Conservation (phyloP, 768 basidiomycete genomes). For the Terana coerulea region DNA sequence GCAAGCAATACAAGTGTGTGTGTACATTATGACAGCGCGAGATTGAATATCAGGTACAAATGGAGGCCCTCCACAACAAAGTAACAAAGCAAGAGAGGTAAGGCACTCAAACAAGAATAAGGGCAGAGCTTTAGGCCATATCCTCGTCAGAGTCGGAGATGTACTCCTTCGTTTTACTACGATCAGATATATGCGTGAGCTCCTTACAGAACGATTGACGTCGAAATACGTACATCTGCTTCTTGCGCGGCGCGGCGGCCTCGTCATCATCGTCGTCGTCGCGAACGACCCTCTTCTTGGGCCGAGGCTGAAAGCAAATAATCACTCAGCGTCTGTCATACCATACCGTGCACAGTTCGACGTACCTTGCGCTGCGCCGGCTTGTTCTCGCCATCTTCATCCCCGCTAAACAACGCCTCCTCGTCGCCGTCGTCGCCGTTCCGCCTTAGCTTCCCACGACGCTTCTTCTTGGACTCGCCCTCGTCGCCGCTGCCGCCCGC, state of each 20-base stretch:
- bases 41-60: too few relatives aligned
- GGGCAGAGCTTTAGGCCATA: slow-evolving; percentile 44
- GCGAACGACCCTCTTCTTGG: slow-evolving; percentile 72
- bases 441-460: slow-evolving; percentile 66
- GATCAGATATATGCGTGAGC: slow-evolving; percentile 5
- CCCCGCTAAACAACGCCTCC: slow-evolving; percentile 67
- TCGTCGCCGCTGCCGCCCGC: slow-evolving; percentile 35
- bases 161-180: slow-evolving; percentile 85
- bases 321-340: neutral
- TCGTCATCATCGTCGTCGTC: slow-evolving; percentile 79
- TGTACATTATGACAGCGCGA: neutral
- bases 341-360: neutral
- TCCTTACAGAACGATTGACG: neutral
- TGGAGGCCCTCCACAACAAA: neutral
- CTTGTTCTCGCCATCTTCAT: slow-evolving; percentile 58
- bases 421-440: slow-evolving; percentile 49
- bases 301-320: slow-evolving; percentile 28
- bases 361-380: slow-evolving; percentile 63
- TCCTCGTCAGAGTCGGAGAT: slow-evolving; percentile 88
- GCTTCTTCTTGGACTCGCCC: slow-evolving; percentile 63
- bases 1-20: neutral
- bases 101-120: neutral
- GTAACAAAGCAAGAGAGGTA: neutral
- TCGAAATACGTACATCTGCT: slow-evolving; percentile 57
- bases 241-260: slow-evolving; percentile 56